Percentiles rank a stretch among this genome's conserved stretches.
These are phyloP conservation scores for Tricholoma terreum DNA, from an alignment of 768 basidiomycete genomes.

Conservation along the genomic window DNA sequence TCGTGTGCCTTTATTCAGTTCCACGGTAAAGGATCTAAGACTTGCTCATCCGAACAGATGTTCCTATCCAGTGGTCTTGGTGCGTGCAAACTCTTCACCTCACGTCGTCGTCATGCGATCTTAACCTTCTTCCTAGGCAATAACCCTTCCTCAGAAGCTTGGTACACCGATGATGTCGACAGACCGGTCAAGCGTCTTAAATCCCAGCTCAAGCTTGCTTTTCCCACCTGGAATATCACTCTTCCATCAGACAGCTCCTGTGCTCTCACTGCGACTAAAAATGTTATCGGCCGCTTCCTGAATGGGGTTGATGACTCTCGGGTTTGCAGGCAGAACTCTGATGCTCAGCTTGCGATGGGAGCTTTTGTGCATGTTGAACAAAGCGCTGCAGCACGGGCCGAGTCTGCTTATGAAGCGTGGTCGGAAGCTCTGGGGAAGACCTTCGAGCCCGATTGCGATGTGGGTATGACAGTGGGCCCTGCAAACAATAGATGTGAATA, in stretches of 20 bases:
- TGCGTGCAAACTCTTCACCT: conserved; percentile 13
- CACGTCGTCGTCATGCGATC: not conserved
- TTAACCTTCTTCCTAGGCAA: conserved; percentile 10
- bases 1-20: conserved; percentile 47
- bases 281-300: conserved; percentile 43
- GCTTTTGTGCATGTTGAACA: conserved; percentile 46
- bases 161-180: conserved; percentile 35
- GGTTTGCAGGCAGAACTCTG: conserved; percentile 31
- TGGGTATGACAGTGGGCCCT: not conserved
- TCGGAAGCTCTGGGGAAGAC: conserved; percentile 28
- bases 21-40: conserved; percentile 40
- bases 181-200: conserved; percentile 37
- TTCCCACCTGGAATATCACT: conserved; percentile 36
- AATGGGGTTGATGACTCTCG: conserved; percentile 31
- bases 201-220: conserved; percentile 23
- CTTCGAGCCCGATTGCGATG: conserved; percentile 18
- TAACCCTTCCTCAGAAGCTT: conserved; percentile 24
- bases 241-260: conserved; percentile 41
- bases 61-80: conserved; percentile 48
- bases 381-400: conserved; percentile 19
- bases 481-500: not conserved
- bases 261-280: conserved; percentile 40
- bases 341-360: conserved; percentile 25
- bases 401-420: conserved; percentile 31
- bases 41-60: conserved; percentile 37